Evolutionary conservation across 139 green algal genomes (phyloP).

Genomic region (Spirogloea muscicola): DNA sequence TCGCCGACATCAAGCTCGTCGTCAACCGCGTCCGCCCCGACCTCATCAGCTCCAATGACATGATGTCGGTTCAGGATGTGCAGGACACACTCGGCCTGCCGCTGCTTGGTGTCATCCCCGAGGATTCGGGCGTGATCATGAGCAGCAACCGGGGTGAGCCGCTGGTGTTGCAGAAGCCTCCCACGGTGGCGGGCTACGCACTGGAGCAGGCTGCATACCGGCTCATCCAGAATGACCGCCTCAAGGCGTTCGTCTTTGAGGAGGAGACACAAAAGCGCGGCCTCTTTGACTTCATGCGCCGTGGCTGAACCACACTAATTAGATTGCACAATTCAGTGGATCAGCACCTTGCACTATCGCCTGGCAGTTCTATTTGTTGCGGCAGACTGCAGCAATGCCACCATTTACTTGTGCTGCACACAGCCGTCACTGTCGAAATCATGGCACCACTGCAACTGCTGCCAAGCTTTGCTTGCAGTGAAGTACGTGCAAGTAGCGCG

Average conservation of each 20-base stretch:
- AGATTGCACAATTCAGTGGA: too few relatives aligned
- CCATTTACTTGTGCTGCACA: too few relatives aligned
- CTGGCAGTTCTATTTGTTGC: too few relatives aligned
- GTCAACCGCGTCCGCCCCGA: slow-evolving; percentile 83
- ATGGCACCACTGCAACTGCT: too few relatives aligned
- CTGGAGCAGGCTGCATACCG: slow-evolving; percentile 78
- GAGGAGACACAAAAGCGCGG: too few relatives aligned
- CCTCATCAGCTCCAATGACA: slow-evolving; percentile 86
- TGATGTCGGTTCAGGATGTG: slow-evolving; percentile 88
- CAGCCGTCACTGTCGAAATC: too few relatives aligned
- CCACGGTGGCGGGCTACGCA: slow-evolving; percentile 77
- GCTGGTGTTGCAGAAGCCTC: slow-evolving; percentile 83
- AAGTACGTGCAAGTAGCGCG: too few relatives aligned
- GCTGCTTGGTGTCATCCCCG: slow-evolving; percentile 66
- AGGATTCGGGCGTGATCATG: slow-evolving; percentile 81
- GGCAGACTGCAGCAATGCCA: too few relatives aligned
- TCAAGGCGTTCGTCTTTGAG: slow-evolving; percentile 19
- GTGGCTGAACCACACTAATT: too few relatives aligned
- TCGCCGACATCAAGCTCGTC: slow-evolving; percentile 83
- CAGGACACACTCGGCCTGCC: slow-evolving; percentile 84
- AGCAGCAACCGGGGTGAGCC: slow-evolving; percentile 84
- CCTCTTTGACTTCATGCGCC: too few relatives aligned
- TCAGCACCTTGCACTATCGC: too few relatives aligned
- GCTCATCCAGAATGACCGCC: slow-evolving; percentile 56
- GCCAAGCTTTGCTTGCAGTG: too few relatives aligned